Base-by-base conservation (phyloP, 1,284 basidiomycete species). In the Malassezia sp. region DNA sequence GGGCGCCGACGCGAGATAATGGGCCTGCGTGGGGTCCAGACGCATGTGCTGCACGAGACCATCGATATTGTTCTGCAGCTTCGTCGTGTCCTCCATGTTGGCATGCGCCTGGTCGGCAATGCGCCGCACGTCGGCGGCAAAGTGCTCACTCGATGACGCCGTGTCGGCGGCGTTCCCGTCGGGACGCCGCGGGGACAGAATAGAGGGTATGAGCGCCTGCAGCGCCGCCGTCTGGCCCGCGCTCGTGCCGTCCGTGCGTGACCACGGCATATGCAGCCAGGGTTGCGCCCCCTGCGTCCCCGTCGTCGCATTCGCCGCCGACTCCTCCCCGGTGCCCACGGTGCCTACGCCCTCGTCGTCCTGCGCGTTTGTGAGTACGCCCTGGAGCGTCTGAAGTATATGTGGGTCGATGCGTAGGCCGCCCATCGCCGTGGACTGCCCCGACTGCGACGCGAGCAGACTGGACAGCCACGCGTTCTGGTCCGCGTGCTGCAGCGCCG, bases 41-140 rank as follows among this genome's bases (percentile, higher is more conserved):
- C 83, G 83, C 46, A 84, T 76, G 42, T 76, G 77, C 59, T 80
- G 75, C 35, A 87, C 82, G 29, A 88, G 74, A 10, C 78, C 77
- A 50, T 85, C 79, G 53, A 89, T 81, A 54, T 78, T 80, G 28
- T 74, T 75, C 57, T 84, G 80, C 42, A 88, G 72, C 33, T 78
- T 76, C 52, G 82, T 79, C 22, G 87, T 82, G 47, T 85, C 82
- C 35, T 75, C 75, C 42, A 80, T 78, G 37, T 87, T 81, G 48
- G 80, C 81, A 21, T 77, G 64, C 0, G 83, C 75, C 38, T 76
- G 54, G n/a, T 17, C 22, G 22, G 32, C 83, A 2, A 77, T 73
- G 53, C 77, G 77, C 34, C 80, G 74, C 12, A 81, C 63, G 35
- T 72, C 67, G 3, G 43, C 54, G 56, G 47, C 27, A 66, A 45